Base-by-base conservation (phyloP, 106 monocot genomes). In the Allium cepa region DNA sequence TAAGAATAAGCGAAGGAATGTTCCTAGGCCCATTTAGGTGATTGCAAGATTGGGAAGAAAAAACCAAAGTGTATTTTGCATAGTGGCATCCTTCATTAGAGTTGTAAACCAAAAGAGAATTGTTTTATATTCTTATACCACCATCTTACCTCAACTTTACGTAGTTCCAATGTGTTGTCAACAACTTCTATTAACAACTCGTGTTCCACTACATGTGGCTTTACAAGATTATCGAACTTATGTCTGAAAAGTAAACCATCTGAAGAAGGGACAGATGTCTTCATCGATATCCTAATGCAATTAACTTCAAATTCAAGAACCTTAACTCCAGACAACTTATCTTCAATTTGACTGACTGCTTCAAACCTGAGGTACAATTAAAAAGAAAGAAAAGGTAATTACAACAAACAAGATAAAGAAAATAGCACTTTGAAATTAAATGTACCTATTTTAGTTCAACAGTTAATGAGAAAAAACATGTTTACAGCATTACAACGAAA, bases 111-210 rank as follows among this genome's bases (percentile, higher is more conserved):
- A 36, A 36, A 36, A 36, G 36, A 36, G 36, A 36, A 36, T 5
- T 0, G 36, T 36, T 36, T 36, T 36, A 36, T 36, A 36, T 36
- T 36, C 3, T 36, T 36, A 53, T 50, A 59, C 50, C 17, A 26
- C 56, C 17, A 71, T 10, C 67, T 58, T 84, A 92, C 92, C 92
- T 92, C 78, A 12, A 83, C 75, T 48, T 77, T 80, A 72, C 82
- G 85, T 58, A 82, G 50, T 71, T 88, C 85, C 82, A 76, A 64
- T 9, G 53, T 82, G n/a, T 70, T 72, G 26, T 78, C 84, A 56
- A 17, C 51, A 60, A 92, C 26, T 76, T 88, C 85, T 73, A 92
- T 83, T 22, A 71, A 53, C 75, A 92, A 69, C 72, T 88, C 88
- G 72, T 92, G 88, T 51, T 88, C 84, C 60, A 77, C 56, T 45